Percentiles rank a stretch among this genome's conserved stretches.
These are phyloP conservation scores for Lophium mytilinum DNA, from an alignment of 495 filamentous ascomycete genomes.

Conservation along the genomic window DNA sequence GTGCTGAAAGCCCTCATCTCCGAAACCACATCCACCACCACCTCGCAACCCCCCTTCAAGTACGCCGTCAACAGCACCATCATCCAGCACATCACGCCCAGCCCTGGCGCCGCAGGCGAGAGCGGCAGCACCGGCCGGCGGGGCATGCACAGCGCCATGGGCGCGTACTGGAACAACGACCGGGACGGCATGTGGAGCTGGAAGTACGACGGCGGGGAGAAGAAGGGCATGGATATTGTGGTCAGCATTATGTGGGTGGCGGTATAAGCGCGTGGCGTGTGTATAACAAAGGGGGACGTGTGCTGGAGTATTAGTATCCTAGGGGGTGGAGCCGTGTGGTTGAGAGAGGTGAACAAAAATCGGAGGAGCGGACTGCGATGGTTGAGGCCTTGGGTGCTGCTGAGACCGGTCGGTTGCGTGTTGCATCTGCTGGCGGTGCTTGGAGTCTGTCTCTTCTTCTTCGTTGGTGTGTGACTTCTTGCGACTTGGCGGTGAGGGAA, in stretches of 20 bases:
- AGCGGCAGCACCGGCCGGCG: slow-evolving; percentile 61
- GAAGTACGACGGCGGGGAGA: slow-evolving; percentile 81
- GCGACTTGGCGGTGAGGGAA: background rate
- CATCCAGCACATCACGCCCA: slow-evolving; percentile 71
- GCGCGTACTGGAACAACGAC: slow-evolving; percentile 96
- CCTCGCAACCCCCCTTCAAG: slow-evolving; percentile 56
- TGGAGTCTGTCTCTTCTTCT: background rate
- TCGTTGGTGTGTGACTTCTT: no score
- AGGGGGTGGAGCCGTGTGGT: background rate
- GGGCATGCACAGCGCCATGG: slow-evolving; percentile 92
- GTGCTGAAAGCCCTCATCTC: slow-evolving; percentile 80
- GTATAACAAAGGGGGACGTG: background rate
- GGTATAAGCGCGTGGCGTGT: background rate
- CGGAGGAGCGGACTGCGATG: background rate
- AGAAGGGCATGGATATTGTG: slow-evolving; percentile 83
- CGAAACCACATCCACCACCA: slow-evolving; percentile 50
- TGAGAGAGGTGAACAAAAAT: background rate
- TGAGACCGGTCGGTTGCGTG: background rate
- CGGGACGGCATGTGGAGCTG: slow-evolving; percentile 96
- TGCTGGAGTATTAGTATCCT: no score
- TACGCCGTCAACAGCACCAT: slow-evolving; percentile 96
- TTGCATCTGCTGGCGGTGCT: background rate
- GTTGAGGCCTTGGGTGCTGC: background rate
- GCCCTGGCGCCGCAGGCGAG: slow-evolving; percentile 29
- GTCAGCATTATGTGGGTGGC: slow-evolving; percentile 83